These are phyloP conservation scores for Colletotrichum australisinense DNA, from an alignment of 2,329 filamentous ascomycete species.

Conservation along the genomic window DNA sequence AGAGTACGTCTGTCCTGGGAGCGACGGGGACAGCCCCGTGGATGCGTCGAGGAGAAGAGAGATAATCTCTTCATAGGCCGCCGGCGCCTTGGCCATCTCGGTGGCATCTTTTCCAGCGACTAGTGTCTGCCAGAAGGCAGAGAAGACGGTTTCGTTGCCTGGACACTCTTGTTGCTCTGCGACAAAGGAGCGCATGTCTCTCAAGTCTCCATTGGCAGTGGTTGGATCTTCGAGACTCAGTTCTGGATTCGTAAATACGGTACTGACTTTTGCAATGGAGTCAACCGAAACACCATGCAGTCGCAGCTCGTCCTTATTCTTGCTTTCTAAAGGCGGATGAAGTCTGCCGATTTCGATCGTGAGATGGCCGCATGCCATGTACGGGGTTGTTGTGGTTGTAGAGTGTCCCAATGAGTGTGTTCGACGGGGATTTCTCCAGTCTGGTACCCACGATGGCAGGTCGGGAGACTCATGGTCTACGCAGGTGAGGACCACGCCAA, in stretches of 20 bases:
- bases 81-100: neutral
- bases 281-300: conserved; percentile 1
- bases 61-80: conserved; percentile 1
- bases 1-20: conserved; percentile 3
- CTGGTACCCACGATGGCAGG: conserved; percentile 30
- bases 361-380: neutral
- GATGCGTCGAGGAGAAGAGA: conserved; percentile 17
- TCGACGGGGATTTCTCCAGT: conserved; percentile 18
- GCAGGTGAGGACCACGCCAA: neutral
- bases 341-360: neutral
- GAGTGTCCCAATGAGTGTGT: neutral
- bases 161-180: neutral
- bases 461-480: conserved; percentile 15
- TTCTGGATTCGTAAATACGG: neutral
- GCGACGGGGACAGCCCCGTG: conserved; percentile 2
- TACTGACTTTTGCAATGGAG: neutral
- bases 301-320: neutral
- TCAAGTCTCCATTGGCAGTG: neutral
- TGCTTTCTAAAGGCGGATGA: neutral
- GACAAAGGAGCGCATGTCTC: neutral
- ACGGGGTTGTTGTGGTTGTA: neutral
- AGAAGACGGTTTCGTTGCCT: neutral
- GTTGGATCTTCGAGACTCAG: conserved; percentile 44
- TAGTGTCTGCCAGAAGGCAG: conserved; percentile 11
- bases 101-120: conserved; percentile 2